Conservation (phyloP, 371 early-diverging fungal genomes). For the Syncephalastrum contaminatum region DNA sequence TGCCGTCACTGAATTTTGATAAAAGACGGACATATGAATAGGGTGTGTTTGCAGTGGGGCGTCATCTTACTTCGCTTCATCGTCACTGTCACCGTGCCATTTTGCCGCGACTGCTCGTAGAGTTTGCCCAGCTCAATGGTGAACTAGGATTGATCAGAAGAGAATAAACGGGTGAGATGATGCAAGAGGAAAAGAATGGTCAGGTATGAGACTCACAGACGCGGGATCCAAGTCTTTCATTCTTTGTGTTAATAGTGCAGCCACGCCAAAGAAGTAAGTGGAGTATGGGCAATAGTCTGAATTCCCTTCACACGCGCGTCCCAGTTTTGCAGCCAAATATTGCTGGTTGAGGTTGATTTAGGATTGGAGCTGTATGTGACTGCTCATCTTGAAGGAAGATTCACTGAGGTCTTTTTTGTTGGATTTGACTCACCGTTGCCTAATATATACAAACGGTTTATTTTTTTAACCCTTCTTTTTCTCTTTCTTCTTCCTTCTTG, state of each 20-base stretch:
- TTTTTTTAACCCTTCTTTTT: not conserved
- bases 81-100: slow-evolving; percentile 46
- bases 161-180: slow-evolving; percentile 3
- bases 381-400: too few relatives aligned
- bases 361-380: too few relatives aligned
- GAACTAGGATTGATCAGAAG: slow-evolving; percentile 22
- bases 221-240: slow-evolving; percentile 45
- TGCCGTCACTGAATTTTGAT: slow-evolving; percentile 29
- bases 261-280: too few relatives aligned
- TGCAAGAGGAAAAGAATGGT: not conserved
- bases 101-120: slow-evolving; percentile 36
- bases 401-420: slow-evolving; percentile 3
- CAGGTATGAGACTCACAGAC: slow-evolving; percentile 20
- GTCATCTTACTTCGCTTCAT: slow-evolving; percentile 47
- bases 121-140: slow-evolving; percentile 48
- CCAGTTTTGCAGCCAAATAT: too few relatives aligned
- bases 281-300: too few relatives aligned
- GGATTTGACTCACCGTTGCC: slow-evolving; percentile 3
- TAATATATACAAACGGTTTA: not conserved
- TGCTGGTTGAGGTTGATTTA: too few relatives aligned
- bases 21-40: not conserved
- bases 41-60: not conserved
- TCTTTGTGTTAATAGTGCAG: not conserved
- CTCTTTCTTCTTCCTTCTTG: not conserved
- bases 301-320: too few relatives aligned